Evolutionary conservation across 768 basidiomycete species (phyloP).

Genomic region (Termitomyces sp.): DNA sequence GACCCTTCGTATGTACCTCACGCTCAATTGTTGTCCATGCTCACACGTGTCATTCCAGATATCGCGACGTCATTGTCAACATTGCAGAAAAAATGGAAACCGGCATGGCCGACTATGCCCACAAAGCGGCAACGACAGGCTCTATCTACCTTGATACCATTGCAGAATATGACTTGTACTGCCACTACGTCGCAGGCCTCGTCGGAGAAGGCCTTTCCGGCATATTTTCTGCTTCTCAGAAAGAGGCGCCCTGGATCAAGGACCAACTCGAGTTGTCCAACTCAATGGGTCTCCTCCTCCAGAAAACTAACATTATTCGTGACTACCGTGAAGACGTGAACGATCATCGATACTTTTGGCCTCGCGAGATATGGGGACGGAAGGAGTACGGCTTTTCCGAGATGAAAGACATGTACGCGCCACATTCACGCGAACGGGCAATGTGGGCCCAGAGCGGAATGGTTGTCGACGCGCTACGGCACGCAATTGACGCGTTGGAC

Average conservation of each 20-base stretch:
- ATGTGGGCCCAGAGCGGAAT: conserved; percentile 83
- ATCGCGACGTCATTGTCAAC: conserved; percentile 75
- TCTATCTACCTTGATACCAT: conserved; percentile 68
- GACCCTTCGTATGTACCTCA: conserved; percentile 46
- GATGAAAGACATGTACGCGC: conserved; percentile 60
- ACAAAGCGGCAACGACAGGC: conserved; percentile 69
- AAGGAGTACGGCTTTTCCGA: conserved; percentile 62
- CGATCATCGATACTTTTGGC: conserved; percentile 89
- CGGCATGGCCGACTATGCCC: conserved; percentile 96
- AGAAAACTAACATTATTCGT: conserved; percentile 98
- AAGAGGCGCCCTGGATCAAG: conserved; percentile 71
- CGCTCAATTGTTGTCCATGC: not conserved
- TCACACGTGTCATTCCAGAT: conserved; percentile 33
- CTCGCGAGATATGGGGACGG: conserved; percentile 82
- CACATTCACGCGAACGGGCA: conserved; percentile 58
- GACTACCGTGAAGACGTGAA: conserved; percentile 92
- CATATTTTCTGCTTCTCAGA: conserved; percentile 80
- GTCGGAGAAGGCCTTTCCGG: conserved; percentile 94
- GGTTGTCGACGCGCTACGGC: conserved; percentile 82
- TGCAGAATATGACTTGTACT: conserved; percentile 93
- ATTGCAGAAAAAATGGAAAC: conserved; percentile 83
- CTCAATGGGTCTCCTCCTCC: conserved; percentile 91
- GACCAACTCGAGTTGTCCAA: conserved; percentile 85
- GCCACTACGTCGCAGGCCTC: conserved; percentile 96
- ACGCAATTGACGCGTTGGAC: conserved; percentile 82